These are phyloP conservation scores for Chaetomium fimeti DNA, from an alignment of 495 filamentous ascomycete species.

Conservation along the genomic window DNA sequence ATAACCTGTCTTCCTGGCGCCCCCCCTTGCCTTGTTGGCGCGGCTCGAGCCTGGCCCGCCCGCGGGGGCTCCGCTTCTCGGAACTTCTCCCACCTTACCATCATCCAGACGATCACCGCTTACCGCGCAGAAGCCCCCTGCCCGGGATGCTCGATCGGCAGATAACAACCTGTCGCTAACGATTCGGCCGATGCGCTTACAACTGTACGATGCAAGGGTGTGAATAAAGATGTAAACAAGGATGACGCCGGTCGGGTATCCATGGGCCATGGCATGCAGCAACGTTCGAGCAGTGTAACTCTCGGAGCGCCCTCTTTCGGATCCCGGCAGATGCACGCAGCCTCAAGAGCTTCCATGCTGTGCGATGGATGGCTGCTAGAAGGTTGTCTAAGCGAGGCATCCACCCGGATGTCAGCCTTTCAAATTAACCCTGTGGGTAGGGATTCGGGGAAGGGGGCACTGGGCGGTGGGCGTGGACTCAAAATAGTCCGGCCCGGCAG, in stretches of 20 bases:
- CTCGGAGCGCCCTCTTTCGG: slow-evolving; percentile 14
- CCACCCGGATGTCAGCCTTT: slow-evolving; percentile 7
- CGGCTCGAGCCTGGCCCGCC: not conserved
- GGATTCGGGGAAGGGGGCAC: no score
- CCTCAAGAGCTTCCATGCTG: slow-evolving; percentile 9
- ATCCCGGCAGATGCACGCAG: slow-evolving; percentile 24
- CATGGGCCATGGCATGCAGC: not conserved
- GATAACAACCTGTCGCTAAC: not conserved
- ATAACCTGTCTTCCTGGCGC: not conserved
- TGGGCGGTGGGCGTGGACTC: not conserved
- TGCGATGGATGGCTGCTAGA: slow-evolving; percentile 6
- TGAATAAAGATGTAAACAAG: slow-evolving; percentile 12
- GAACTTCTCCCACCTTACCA: not conserved
- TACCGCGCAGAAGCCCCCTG: not conserved
- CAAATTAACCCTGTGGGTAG: not conserved
- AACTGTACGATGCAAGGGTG: not conserved
- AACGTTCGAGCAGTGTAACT: slow-evolving; percentile 9
- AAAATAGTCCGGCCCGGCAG: slow-evolving; percentile 18
- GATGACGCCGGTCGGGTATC: slow-evolving; percentile 1
- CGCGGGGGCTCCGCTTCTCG: slow-evolving; percentile 1
- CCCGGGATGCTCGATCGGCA: slow-evolving; percentile 20
- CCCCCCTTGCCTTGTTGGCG: not conserved
- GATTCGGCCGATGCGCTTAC: not conserved
- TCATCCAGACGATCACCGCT: slow-evolving; percentile 9
- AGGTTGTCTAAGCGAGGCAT: slow-evolving; percentile 8